phyloP scores from a whole-genome alignment of 2,329 filamentous ascomycete species.

The Cercospora janseana region DNA sequence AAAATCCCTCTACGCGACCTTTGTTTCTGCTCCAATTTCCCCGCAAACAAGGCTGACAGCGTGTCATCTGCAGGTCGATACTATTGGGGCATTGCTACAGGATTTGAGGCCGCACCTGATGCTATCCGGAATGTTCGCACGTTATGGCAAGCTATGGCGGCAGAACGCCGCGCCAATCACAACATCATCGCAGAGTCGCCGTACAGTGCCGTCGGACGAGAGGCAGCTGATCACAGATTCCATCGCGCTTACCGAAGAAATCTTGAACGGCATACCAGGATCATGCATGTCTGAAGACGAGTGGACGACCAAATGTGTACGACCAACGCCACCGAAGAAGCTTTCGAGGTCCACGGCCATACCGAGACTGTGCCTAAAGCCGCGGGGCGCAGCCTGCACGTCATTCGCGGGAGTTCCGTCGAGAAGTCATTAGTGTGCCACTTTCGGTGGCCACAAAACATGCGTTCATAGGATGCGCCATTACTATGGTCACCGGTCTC shows the following conservation, averaged over 20 bases:
- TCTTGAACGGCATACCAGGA: background rate
- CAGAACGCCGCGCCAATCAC: too few relatives aligned
- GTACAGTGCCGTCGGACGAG: too few relatives aligned
- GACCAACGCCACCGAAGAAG: too few relatives aligned
- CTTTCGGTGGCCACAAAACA: background rate
- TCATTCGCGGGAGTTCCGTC: background rate
- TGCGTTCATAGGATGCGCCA: background rate
- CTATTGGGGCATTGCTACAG: too few relatives aligned
- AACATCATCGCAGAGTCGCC: too few relatives aligned
- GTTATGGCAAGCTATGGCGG: too few relatives aligned
- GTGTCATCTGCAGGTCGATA: too few relatives aligned
- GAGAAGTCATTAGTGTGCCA: background rate
- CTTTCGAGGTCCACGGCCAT: background rate
- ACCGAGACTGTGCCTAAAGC: background rate
- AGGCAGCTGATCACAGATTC: background rate
- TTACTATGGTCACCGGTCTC: conserved; percentile 8
- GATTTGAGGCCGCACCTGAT: too few relatives aligned
- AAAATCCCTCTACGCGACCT: too few relatives aligned
- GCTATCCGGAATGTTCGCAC: too few relatives aligned
- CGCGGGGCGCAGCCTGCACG: background rate
- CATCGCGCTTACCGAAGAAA: background rate
- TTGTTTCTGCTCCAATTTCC: too few relatives aligned
- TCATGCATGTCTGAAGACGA: background rate
- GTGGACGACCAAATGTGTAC: background rate
- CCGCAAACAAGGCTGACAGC: too few relatives aligned